phyloP scores from a whole-genome alignment of 2,329 filamentous ascomycete genomes.

The Sporothrix variecibatus region DNA sequence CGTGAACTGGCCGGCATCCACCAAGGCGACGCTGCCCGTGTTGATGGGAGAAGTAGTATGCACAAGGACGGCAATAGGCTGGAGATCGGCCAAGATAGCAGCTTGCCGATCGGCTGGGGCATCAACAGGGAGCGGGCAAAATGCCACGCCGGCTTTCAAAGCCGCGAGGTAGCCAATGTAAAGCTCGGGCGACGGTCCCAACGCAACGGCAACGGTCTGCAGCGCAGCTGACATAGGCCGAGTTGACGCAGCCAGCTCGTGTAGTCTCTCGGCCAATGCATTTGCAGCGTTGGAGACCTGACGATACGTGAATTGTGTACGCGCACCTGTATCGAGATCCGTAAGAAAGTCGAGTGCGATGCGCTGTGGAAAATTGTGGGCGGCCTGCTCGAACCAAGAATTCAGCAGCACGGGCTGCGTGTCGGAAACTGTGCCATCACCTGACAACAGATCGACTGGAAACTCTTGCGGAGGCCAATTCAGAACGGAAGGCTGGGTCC shows the following conservation, averaged over 20 bases:
- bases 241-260: not conserved
- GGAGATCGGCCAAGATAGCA: slow-evolving; percentile 33
- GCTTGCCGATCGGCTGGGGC: slow-evolving; percentile 36
- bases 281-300: not conserved
- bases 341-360: not conserved
- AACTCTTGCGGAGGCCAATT: slow-evolving; percentile 23
- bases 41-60: not conserved
- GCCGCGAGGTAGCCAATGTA: slow-evolving; percentile 42
- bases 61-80: not conserved
- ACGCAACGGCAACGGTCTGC: slow-evolving; percentile 30
- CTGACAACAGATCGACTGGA: not conserved
- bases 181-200: slow-evolving; percentile 38
- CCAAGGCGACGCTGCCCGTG: too few relatives aligned
- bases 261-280: not conserved
- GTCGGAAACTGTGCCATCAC: not conserved
- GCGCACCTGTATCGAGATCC: not conserved
- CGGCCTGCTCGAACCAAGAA: slow-evolving; percentile 9
- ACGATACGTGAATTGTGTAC: not conserved
- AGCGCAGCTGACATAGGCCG: not conserved
- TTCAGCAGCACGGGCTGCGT: not conserved
- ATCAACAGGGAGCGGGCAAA: slow-evolving; percentile 43
- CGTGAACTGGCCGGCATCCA: not conserved
- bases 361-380: not conserved
- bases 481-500: slow-evolving; percentile 24
- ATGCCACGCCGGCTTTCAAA: slow-evolving; percentile 42